Conservation (phyloP, 73 alveolate genomes). For the Effrenium voratum region DNA sequence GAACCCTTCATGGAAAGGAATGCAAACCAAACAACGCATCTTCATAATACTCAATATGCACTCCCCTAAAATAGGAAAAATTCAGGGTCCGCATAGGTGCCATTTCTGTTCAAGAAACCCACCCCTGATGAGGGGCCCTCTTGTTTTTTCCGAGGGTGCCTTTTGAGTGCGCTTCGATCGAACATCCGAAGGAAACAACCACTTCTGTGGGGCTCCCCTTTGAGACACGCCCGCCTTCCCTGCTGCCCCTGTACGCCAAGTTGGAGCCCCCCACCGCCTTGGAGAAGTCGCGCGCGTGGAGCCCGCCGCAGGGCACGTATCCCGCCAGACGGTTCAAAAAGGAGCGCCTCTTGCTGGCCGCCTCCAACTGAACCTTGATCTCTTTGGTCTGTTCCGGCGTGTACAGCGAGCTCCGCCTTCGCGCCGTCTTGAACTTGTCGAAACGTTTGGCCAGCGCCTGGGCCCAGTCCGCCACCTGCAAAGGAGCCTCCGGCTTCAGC, state of each 20-base stretch:
- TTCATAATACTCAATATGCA: no score
- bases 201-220: no score
- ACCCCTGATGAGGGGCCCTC: no score
- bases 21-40: no score
- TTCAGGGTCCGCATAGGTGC: no score
- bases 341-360: slow-evolving; percentile 31
- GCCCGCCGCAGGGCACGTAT: slow-evolving; percentile 29
- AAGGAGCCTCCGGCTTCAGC: slow-evolving; percentile 55
- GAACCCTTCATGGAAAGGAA: no score
- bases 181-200: no score
- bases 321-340: slow-evolving; percentile 6
- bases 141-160: no score
- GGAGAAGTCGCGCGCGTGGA: slow-evolving; percentile 62
- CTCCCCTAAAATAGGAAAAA: no score
- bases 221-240: no score
- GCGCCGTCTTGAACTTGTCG: slow-evolving; percentile 92
- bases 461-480: slow-evolving; percentile 58
- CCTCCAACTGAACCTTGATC: slow-evolving; percentile 51
- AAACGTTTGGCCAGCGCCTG: slow-evolving; percentile 85
- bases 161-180: no score
- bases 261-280: slow-evolving; percentile 75
- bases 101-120: no score
- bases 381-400: slow-evolving; percentile 59
- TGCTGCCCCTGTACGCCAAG: slow-evolving; percentile 58
- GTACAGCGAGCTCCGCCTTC: slow-evolving; percentile 87